These are phyloP conservation scores for Wickerhamiella siamensis DNA, from an alignment of 805 yeast species.

Conservation along the genomic window DNA sequence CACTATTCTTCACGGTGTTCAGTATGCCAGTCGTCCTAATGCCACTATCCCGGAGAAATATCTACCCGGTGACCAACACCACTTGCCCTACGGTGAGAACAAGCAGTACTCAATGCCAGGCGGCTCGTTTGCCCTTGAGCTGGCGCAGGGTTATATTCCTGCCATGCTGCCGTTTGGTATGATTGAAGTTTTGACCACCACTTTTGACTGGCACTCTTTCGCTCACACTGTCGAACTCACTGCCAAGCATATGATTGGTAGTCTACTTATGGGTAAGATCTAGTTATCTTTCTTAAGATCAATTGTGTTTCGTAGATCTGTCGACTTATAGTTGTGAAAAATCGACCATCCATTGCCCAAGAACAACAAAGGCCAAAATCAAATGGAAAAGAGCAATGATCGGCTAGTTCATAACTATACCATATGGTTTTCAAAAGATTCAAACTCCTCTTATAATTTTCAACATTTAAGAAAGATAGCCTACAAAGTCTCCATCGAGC, in stretches of 20 bases:
- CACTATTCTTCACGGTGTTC: slow-evolving; percentile 72
- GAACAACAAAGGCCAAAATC: no score
- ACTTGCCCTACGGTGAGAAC: slow-evolving; percentile 51
- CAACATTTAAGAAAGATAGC: no score
- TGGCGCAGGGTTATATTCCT: slow-evolving; percentile 98
- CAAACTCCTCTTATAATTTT: no score
- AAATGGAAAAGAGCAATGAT: no score
- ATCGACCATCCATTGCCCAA: no score
- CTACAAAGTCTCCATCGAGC: not conserved
- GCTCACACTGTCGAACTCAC: slow-evolving; percentile 58
- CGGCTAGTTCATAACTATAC: no score
- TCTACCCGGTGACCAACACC: slow-evolving; percentile 77
- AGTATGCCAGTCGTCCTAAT: slow-evolving; percentile 55
- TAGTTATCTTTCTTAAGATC: slow-evolving; percentile 27
- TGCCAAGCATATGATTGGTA: slow-evolving; percentile 60
- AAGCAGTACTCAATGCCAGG: slow-evolving; percentile 81
- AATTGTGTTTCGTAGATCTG: no score
- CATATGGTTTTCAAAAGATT: no score
- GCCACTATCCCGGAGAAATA: slow-evolving; percentile 56
- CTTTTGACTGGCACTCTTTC: slow-evolving; percentile 63
- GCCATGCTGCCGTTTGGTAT: slow-evolving; percentile 96
- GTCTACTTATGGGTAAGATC: slow-evolving; percentile 57
- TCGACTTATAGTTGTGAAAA: no score
- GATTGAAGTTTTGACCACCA: slow-evolving; percentile 61
- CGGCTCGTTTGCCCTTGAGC: slow-evolving; percentile 77